phyloP scores from a whole-genome alignment of 306 rosid genomes.

The Rosa chinensis region DNA sequence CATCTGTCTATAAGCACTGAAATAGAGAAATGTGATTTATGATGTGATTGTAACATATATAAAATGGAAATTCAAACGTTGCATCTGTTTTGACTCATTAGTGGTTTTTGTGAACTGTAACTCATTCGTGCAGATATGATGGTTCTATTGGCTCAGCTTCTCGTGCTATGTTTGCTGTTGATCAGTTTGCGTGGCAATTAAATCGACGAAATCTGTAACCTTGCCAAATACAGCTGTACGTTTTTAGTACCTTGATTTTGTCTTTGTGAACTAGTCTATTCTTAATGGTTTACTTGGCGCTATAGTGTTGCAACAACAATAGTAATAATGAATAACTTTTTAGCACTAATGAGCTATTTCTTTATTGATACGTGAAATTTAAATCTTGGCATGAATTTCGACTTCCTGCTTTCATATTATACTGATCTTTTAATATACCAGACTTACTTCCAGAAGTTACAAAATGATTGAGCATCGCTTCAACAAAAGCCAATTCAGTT shows the following conservation, averaged over 20 bases:
- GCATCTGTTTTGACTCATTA: slow-evolving; percentile 1
- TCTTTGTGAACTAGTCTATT: background rate
- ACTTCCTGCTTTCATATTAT: background rate
- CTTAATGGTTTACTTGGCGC: background rate
- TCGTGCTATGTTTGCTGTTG: slow-evolving; percentile 88
- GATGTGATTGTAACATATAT: background rate
- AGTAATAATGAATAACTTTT: background rate
- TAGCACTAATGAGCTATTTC: background rate
- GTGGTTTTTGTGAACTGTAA: background rate
- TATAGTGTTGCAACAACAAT: background rate
- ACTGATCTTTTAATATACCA: background rate
- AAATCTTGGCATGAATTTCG: background rate
- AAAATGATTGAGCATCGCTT: background rate
- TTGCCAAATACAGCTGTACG: background rate
- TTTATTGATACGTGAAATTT: background rate
- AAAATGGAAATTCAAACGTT: background rate
- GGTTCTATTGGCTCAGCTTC: slow-evolving; percentile 93
- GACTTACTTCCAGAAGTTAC: background rate
- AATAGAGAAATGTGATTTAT: background rate
- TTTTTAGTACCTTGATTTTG: background rate
- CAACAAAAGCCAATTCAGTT: background rate
- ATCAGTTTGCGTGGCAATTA: slow-evolving; percentile 74
- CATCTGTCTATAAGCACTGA: background rate
- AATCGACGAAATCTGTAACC: slow-evolving; percentile 60
- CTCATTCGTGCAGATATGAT: slow-evolving; percentile 59